Base-by-base conservation (phyloP, 345 rosid species). In the Citrus medica region DNA sequence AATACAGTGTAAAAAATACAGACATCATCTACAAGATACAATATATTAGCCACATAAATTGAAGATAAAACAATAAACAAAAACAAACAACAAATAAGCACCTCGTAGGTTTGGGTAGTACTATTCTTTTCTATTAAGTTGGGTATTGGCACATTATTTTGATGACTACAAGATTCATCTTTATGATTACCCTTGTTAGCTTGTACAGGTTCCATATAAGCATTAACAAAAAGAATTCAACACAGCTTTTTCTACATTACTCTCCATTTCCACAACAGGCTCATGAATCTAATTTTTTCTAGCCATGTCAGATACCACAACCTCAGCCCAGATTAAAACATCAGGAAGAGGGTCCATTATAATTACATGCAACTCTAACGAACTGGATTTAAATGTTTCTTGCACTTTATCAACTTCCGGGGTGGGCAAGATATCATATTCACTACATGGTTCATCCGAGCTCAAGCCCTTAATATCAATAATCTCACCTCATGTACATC, bases 301-400 rank as follows among this genome's bases (percentile, higher is more conserved):
- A n/a, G 28, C 73, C 53, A 79, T 74, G 55, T 75, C 69, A 59
- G 72, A 53, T 24, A 68, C 32, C 71, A 92, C 68, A 65, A 68
- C 72, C 73, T 76, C 78, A 4, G 89, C 83, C 28, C 69, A 48
- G 19, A 24, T 69, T 12, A 89, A 38, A 5, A 89, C 86, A 67
- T 80, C 82, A 12, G 89, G 89, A 59, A 89, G 90, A 55, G 91
- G 92, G 73, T 89, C 93, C 6, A 67, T 82, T 13, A 89, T 88
- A 27, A 72, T 27, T 1, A 85, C 81, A 78, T 53, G 84, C 67
- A 92, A 77, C 78, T 86, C 96, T 73, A 53, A 55, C 24, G 69
- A 58, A 74, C 88, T 90, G 9, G 76, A 32, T 53, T 80, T 83
- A 14, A 89, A 90, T 4, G 86, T 85, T 69, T 81, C 89, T 78